Evolutionary conservation across 208 protist genomes (phyloP), one percentile per base, ranked within the genome.

Genomic region (Endotrypanum monterogeii): DNA sequence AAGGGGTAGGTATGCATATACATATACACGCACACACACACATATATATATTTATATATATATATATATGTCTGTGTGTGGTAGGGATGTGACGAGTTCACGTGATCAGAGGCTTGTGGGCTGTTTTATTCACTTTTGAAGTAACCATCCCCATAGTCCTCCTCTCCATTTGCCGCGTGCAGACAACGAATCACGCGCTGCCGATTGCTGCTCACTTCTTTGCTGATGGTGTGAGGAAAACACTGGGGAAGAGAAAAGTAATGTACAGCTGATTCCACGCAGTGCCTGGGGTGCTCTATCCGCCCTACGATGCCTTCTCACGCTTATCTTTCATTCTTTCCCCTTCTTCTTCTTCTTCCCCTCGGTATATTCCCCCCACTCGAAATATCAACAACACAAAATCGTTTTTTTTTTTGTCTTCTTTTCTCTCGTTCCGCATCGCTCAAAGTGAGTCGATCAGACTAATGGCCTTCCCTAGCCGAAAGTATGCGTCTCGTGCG

Each of bases 401-500:
- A n/a, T n/a, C n/a, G n/a, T n/a, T n/a, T n/a, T n/a, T n/a, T n/a
- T n/a, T n/a, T n/a, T n/a, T n/a, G n/a, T n/a, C n/a, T n/a, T n/a
- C n/a, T 14, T 12, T 41, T 23, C 35, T 46, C 58, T 41, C 25
- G 37, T 41, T 20, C 5, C 25, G 35, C 58, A 14, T 63, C 58
- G 3, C 5, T 28, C 14, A 20, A 2, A 14, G 35, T 25, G 39
- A 63, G 58, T 63, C 35, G 30, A 63, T 63, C 58, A 46, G 32
- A 65, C 32, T 0, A n/a, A 46, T 46, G 41, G 85, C 88, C 63
- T 74, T 88, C 52, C 91, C 89, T 63, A 89, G 63, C 78, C 89
- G 91, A 78, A 89, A 88, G 85, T 65, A 79, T 30, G 86, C 81
- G 41, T 58, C 66, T 71, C 91, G 91, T 80, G 74, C 74, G 51